Evolutionary conservation across 768 basidiomycete species (phyloP).

Genomic region (Rhodotorula graminis): DNA sequence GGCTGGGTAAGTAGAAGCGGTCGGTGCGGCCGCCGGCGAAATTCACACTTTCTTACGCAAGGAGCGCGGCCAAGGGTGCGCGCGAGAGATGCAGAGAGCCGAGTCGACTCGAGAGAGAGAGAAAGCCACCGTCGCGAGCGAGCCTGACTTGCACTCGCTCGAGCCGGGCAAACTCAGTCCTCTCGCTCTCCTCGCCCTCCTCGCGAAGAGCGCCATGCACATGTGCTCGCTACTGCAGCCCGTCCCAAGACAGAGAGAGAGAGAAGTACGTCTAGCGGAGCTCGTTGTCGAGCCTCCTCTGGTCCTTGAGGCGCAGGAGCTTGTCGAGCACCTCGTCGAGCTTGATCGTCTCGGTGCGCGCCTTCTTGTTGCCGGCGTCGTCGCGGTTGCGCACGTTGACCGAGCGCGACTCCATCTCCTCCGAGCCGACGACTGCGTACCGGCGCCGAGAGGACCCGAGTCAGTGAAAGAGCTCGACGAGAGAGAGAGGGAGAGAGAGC

Average conservation of each 20-base stretch:
- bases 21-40: neutral
- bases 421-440: constrained; percentile 79
- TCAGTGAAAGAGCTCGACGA: neutral
- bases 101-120: no score
- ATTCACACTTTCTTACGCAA: neutral
- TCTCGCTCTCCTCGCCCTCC: no score
- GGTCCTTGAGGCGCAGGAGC: constrained; percentile 65
- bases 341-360: constrained; percentile 58
- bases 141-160: no score
- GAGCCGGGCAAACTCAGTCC: no score
- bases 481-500: neutral
- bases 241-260: no score
- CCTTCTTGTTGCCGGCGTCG: constrained; percentile 83
- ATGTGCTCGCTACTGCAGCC: neutral
- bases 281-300: constrained; percentile 48
- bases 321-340: constrained; percentile 67
- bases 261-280: constrained; percentile 15
- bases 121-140: no score
- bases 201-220: neutral
- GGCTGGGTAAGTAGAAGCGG: constrained; percentile 27
- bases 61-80: no score
- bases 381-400: constrained; percentile 96
- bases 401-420: constrained; percentile 75
- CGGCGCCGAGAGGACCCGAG: neutral
- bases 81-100: no score